Evolutionary conservation across 2,329 filamentous ascomycete species (phyloP).

Genomic region (Lecanoromycetidae sp.): DNA sequence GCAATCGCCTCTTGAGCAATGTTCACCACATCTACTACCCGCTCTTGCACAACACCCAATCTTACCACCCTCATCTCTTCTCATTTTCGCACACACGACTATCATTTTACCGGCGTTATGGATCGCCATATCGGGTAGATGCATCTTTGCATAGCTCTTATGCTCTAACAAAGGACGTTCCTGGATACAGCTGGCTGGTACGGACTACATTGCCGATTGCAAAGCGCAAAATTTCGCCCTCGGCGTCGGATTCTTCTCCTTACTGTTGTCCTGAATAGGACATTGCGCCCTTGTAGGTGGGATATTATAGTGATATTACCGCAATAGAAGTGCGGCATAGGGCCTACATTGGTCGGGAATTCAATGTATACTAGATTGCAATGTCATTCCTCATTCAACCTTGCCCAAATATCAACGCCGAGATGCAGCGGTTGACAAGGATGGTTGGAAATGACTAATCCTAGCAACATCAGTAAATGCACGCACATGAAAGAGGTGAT

Average conservation of each 20-base stretch:
- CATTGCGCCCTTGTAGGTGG: background rate
- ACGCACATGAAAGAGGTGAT: too few species aligned
- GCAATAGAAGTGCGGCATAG: constrained; percentile 1
- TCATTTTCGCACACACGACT: background rate
- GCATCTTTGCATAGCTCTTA: constrained; percentile 4
- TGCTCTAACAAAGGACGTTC: background rate
- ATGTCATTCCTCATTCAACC: background rate
- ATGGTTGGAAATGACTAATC: background rate
- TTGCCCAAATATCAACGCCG: constrained; percentile 1
- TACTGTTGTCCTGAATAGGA: background rate
- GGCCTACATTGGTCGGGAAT: constrained; percentile 8
- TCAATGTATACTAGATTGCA: constrained; percentile 15
- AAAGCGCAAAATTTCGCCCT: constrained; percentile 5
- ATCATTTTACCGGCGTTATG: constrained; percentile 4
- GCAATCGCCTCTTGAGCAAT: constrained; percentile 35
- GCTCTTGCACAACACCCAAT: background rate
- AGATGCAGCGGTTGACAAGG: background rate
- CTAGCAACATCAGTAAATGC: too few species aligned
- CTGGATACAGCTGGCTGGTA: constrained; percentile 9
- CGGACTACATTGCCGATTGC: background rate
- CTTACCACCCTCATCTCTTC: background rate
- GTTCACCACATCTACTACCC: background rate
- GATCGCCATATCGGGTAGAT: background rate
- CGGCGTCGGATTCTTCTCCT: constrained; percentile 4
- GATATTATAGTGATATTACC: constrained; percentile 3